Percentiles rank a stretch among this genome's conserved stretches.
phyloP scores from a whole-genome alignment of 2,329 filamentous ascomycete species.

The Cercospora brassicicola region DNA sequence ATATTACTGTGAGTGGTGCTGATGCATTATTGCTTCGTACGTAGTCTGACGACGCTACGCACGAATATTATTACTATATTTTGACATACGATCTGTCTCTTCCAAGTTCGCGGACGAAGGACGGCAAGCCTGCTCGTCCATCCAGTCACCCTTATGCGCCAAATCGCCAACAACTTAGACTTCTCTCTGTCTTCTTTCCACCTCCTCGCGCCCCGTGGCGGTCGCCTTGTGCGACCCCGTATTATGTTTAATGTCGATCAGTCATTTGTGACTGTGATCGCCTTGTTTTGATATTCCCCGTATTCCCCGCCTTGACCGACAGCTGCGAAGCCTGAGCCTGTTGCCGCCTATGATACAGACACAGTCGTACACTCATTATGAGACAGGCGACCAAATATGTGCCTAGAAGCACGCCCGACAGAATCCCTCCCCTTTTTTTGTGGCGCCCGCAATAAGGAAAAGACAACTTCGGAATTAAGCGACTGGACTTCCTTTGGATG shows the following conservation, averaged over 20 bases:
- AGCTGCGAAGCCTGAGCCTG: slow-evolving; percentile 12
- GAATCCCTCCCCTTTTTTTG: slow-evolving; percentile 13
- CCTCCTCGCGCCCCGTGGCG: neutral
- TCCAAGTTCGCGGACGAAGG: neutral
- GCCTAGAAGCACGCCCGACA: slow-evolving; percentile 8
- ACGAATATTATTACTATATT: slow-evolving; percentile 18
- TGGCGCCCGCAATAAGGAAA: slow-evolving; percentile 14
- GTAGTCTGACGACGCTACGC: slow-evolving; percentile 8
- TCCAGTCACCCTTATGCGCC: slow-evolving; percentile 8
- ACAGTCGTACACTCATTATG: slow-evolving; percentile 24
- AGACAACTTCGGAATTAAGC: slow-evolving; percentile 17
- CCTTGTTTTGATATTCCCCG: neutral
- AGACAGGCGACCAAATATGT: slow-evolving; percentile 12
- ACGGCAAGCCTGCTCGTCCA: slow-evolving; percentile 12
- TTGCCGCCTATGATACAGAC: slow-evolving; percentile 23
- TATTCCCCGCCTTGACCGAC: neutral
- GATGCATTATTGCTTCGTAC: neutral
- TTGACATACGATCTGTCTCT: slow-evolving; percentile 11
- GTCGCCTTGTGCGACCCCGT: neutral
- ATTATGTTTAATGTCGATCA: slow-evolving; percentile 7
- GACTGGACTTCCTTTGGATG: slow-evolving; percentile 18
- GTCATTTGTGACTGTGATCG: neutral
- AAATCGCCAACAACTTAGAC: neutral
- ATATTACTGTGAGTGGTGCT: neutral
- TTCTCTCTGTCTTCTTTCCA: neutral